Conservation (phyloP, 2,329 filamentous ascomycete species). For the Acrocalymma vagum region DNA sequence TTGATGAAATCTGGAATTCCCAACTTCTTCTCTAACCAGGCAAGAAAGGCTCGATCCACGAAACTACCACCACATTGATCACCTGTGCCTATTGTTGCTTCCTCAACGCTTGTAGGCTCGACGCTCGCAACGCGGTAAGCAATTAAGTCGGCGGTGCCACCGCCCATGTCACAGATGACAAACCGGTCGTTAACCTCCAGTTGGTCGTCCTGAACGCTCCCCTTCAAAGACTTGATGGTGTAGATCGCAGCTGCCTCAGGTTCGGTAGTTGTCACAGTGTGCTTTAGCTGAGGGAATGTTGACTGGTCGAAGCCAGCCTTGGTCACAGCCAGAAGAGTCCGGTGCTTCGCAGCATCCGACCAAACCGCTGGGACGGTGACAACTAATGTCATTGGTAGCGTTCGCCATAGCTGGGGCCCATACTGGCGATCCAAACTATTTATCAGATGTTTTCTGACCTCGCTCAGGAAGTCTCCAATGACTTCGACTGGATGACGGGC, state of each 20-base stretch:
- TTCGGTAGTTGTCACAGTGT: constrained; percentile 17
- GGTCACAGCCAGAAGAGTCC: constrained; percentile 23
- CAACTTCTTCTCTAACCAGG: constrained; percentile 29
- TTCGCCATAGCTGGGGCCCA: constrained; percentile 23
- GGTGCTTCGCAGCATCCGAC: constrained; percentile 31
- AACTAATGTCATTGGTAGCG: constrained; percentile 26
- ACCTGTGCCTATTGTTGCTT: constrained; percentile 30
- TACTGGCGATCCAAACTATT: constrained; percentile 31
- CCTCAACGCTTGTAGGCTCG: constrained; percentile 23
- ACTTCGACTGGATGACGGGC: constrained; percentile 33
- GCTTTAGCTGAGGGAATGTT: constrained; percentile 15
- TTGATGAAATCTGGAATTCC: constrained; percentile 26
- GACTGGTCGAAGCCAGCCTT: constrained; percentile 27
- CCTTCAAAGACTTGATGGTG: constrained; percentile 24
- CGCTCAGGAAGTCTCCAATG: constrained; percentile 35
- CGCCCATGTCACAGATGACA: constrained; percentile 39
- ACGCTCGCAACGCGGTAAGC: constrained; percentile 24
- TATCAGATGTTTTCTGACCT: constrained; percentile 28
- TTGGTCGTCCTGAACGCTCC: constrained; percentile 15
- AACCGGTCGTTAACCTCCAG: constrained; percentile 29
- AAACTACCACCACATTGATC: constrained; percentile 39
- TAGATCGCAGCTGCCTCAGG: constrained; percentile 39
- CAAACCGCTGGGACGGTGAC: constrained; percentile 37
- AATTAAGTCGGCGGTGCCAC: constrained; percentile 39
- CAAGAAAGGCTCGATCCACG: constrained; percentile 30